phyloP scores from a whole-genome alignment of 805 yeast species.

The Saccharomyces eubayanus region DNA sequence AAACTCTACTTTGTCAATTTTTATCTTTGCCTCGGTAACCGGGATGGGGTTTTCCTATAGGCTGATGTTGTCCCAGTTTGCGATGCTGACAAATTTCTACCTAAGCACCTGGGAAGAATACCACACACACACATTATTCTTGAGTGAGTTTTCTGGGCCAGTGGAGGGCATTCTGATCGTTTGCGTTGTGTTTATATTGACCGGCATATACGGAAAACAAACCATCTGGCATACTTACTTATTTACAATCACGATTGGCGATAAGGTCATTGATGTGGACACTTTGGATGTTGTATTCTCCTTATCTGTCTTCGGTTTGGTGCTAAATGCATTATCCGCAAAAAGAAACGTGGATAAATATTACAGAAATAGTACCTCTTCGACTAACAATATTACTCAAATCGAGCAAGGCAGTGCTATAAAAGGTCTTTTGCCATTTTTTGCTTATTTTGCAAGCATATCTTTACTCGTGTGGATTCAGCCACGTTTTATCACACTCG shows the following conservation, averaged over 20 bases:
- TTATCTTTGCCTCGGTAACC: conserved; percentile 67
- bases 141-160: conserved; percentile 82
- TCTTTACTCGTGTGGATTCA: conserved; percentile 40
- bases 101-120: conserved; percentile 93
- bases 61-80: conserved; percentile 58
- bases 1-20: conserved; percentile 71
- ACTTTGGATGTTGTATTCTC: conserved; percentile 44
- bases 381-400: conserved; percentile 14
- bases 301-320: conserved; percentile 47
- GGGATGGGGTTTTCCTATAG: conserved; percentile 65
- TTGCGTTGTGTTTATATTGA: conserved; percentile 43
- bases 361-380: conserved; percentile 32
- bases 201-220: conserved; percentile 64
- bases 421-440: conserved; percentile 61
- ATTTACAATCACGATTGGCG: conserved; percentile 16
- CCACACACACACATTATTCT: conserved; percentile 74
- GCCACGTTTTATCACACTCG: conserved; percentile 43
- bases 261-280: conserved; percentile 28
- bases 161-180: conserved; percentile 84
- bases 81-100: conserved; percentile 72
- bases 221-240: conserved; percentile 49
- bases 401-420: conserved; percentile 33
- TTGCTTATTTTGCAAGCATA: conserved; percentile 43
- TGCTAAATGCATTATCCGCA: conserved; percentile 62
- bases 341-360: conserved; percentile 48